phyloP scores from a whole-genome alignment of 192 early-diverging fungal species.

The Entomortierella chlamydospora region DNA sequence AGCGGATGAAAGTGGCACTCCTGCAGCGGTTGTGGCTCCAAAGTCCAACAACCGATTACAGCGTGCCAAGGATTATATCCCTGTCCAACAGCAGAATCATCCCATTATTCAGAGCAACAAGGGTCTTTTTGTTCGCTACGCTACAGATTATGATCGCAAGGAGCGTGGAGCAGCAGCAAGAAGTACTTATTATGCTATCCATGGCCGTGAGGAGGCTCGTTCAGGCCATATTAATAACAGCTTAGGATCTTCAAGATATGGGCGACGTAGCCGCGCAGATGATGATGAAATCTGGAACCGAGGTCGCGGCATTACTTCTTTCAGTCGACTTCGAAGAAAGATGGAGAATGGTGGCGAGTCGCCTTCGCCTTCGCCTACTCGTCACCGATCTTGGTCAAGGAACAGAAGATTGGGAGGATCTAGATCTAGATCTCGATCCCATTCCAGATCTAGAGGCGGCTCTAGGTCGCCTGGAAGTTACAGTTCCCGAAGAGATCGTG shows the following conservation, averaged over 20 bases:
- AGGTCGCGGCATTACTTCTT: conserved; percentile 32
- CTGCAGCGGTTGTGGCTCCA: not conserved
- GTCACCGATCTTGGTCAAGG: conserved; percentile 43
- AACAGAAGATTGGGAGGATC: conserved; percentile 29
- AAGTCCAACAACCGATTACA: conserved; percentile 44
- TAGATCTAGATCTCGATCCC: conserved; percentile 31
- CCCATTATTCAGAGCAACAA: conserved; percentile 23
- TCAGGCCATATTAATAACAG: not conserved
- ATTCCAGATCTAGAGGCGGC: conserved; percentile 8
- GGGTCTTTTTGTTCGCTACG: conserved; percentile 48
- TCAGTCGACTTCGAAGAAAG: conserved; percentile 36
- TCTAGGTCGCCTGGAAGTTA: conserved; percentile 26
- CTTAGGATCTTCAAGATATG: conserved; percentile 20
- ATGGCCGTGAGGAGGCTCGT: conserved; percentile 39
- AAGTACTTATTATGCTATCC: conserved; percentile 58
- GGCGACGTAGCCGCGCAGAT: conserved; percentile 44
- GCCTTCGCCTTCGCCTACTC: conserved; percentile 32
- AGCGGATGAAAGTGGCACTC: not conserved
- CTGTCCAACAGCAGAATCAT: conserved; percentile 38
- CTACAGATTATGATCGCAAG: conserved; percentile 58
- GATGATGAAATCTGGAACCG: conserved; percentile 44
- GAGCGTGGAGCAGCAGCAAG: conserved; percentile 51
- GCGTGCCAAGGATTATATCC: conserved; percentile 44
- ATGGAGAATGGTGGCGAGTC: conserved; percentile 23
- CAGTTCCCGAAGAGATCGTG: conserved; percentile 9